Evolutionary conservation across 768 basidiomycete genomes (phyloP).

Genomic region (Mycena vitilis): DNA sequence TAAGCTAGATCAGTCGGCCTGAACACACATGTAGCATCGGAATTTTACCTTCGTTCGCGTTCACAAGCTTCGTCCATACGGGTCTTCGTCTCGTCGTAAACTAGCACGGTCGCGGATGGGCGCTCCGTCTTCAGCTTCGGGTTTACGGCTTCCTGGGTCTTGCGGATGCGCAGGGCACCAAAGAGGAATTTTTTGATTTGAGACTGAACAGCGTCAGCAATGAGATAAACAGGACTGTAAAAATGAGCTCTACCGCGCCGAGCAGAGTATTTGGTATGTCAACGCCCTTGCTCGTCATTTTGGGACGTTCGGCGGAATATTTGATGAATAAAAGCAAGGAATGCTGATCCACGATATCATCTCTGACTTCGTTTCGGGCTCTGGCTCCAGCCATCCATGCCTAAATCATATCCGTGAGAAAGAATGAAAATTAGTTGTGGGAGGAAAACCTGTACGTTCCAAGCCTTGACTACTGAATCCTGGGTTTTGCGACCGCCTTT

Average conservation of each 20-base stretch:
- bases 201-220: background rate
- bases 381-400: background rate
- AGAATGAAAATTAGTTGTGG: background rate
- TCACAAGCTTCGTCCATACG: conserved; percentile 39
- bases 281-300: background rate
- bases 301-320: conserved; percentile 31
- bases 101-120: conserved; percentile 33
- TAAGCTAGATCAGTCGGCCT: background rate
- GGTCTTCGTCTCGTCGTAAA: conserved; percentile 37
- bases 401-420: background rate
- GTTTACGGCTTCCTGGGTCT: conserved; percentile 34
- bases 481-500: background rate
- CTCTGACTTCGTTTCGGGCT: conserved; percentile 6
- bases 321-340: conserved; percentile 32
- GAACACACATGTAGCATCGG: too few species aligned
- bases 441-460: background rate
- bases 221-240: background rate
- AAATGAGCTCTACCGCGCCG: background rate
- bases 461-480: background rate
- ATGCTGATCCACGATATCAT: conserved; percentile 40
- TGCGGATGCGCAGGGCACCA: conserved; percentile 36
- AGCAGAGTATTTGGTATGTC: background rate
- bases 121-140: conserved; percentile 10
- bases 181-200: conserved; percentile 28
- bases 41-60: conserved; percentile 1